Evolutionary conservation across 352 stramenopile species (phyloP).

Genomic region (Blastocystis sp.): DNA sequence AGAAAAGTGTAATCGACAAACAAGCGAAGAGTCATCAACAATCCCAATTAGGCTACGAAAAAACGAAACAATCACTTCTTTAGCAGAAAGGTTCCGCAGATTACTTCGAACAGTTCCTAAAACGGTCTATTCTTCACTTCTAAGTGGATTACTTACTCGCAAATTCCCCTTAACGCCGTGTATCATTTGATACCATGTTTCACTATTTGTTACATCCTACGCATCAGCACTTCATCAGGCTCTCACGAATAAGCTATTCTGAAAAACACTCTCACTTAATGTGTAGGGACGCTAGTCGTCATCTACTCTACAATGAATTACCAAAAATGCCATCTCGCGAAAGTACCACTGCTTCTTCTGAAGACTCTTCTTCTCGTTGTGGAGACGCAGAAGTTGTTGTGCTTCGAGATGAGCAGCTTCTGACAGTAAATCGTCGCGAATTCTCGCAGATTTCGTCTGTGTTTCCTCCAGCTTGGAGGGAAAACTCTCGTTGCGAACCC

Average conservation of each 20-base stretch:
- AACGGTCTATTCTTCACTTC: not conserved
- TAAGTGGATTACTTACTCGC: not conserved
- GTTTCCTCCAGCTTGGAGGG: not conserved
- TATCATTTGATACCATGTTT: conserved; percentile 16
- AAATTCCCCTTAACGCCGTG: not conserved
- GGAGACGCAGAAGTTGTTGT: not conserved
- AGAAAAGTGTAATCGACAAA: not conserved
- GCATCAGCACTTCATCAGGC: not conserved
- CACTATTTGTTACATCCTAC: not conserved
- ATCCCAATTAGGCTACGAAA: not conserved
- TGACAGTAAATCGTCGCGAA: not conserved
- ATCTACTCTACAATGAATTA: not conserved
- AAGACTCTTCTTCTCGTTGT: not conserved
- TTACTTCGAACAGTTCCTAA: not conserved
- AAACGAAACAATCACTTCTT: not conserved
- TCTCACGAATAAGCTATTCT: not conserved
- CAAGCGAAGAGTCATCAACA: not conserved
- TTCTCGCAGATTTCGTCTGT: not conserved
- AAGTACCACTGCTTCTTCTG: not conserved
- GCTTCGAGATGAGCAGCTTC: not conserved
- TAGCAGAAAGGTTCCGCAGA: not conserved
- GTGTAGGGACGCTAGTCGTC: not conserved
- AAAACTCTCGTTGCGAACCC: not conserved
- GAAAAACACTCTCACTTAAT: conserved; percentile 23
- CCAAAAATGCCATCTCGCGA: not conserved